phyloP scores from a whole-genome alignment of 805 yeast species.

The Nakazawaea siamensis region DNA sequence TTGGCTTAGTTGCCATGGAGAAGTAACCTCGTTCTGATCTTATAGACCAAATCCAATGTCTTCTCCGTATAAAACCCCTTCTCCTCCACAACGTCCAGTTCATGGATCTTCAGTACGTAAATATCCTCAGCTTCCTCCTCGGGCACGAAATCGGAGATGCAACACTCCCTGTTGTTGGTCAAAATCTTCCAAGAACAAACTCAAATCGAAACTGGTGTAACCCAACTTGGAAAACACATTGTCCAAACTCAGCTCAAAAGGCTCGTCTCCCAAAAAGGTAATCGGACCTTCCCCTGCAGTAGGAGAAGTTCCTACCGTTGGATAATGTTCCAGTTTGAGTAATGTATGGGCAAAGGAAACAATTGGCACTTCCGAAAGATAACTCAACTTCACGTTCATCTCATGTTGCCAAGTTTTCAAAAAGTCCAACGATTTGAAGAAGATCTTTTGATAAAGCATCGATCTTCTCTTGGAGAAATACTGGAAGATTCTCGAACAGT shows the following conservation, averaged over 20 bases:
- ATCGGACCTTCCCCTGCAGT: too few species aligned
- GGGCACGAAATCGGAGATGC: too few species aligned
- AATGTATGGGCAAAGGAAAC: neutral
- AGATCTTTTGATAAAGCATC: constrained; percentile 2
- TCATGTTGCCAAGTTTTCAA: neutral
- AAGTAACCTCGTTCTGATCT: constrained; percentile 1
- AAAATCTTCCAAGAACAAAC: too few species aligned
- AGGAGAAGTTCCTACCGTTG: neutral
- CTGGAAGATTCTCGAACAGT: constrained; percentile 1
- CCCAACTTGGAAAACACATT: too few species aligned
- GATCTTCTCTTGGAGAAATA: neutral
- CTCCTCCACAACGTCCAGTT: too few species aligned
- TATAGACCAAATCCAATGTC: constrained; percentile 5
- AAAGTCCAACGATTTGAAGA: constrained; percentile 5
- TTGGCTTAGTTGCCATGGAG: constrained; percentile 8
- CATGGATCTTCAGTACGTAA: too few species aligned
- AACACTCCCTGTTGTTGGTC: too few species aligned
- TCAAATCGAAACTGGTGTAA: too few species aligned
- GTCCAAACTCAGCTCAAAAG: too few species aligned
- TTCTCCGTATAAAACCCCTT: neutral
- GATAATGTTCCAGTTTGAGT: constrained; percentile 5
- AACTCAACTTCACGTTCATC: neutral
- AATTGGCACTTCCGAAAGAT: constrained; percentile 1
- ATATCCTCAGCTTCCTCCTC: too few species aligned
- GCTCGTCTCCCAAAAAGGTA: too few species aligned